Evolutionary conservation across 2,329 filamentous ascomycete genomes (phyloP).

Genomic region (Cordyceps javanica): DNA sequence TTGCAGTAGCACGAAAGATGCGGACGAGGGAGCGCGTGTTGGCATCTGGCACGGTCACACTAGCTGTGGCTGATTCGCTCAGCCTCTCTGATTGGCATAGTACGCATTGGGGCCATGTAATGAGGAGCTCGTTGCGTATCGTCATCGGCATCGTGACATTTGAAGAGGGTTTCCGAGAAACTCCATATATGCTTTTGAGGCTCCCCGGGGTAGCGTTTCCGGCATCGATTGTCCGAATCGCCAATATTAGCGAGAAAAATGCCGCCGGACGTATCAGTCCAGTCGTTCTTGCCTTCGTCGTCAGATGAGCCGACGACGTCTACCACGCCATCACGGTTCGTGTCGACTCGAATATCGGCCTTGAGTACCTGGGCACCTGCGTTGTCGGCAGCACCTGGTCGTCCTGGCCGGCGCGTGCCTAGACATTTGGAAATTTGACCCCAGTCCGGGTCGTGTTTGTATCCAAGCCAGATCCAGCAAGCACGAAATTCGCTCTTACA

Average conservation of each 20-base stretch:
- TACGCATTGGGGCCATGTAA: slow-evolving; percentile 27
- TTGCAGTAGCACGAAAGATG: slow-evolving; percentile 20
- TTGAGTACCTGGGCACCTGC: too few species aligned
- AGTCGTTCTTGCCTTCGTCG: slow-evolving; percentile 14
- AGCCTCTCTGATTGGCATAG: slow-evolving; percentile 21
- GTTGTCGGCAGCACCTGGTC: too few species aligned
- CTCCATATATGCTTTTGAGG: neutral
- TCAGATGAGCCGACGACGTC: slow-evolving; percentile 18
- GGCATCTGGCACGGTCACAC: slow-evolving; percentile 14
- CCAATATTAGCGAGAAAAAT: slow-evolving; percentile 32
- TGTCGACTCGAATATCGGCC: slow-evolving; percentile 24
- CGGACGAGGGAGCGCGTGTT: slow-evolving; percentile 20
- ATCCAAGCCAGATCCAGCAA: too few species aligned
- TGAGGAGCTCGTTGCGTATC: slow-evolving; percentile 25
- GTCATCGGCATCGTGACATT: slow-evolving; percentile 31
- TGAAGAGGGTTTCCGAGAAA: slow-evolving; percentile 21
- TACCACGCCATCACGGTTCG: slow-evolving; percentile 25
- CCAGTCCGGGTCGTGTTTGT: too few species aligned
- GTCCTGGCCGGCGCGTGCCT: too few species aligned
- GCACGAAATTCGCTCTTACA: too few species aligned
- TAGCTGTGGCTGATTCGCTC: slow-evolving; percentile 15
- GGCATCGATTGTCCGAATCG: slow-evolving; percentile 26
- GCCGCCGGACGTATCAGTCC: slow-evolving; percentile 23
- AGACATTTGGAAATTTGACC: too few species aligned
- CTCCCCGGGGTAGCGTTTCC: slow-evolving; percentile 15